Percentiles rank a stretch among this genome's conserved stretches.
These are phyloP conservation scores for Nannochloropsis granulata DNA, from an alignment of 108 stramenopile genomes.

Conservation along the genomic window DNA sequence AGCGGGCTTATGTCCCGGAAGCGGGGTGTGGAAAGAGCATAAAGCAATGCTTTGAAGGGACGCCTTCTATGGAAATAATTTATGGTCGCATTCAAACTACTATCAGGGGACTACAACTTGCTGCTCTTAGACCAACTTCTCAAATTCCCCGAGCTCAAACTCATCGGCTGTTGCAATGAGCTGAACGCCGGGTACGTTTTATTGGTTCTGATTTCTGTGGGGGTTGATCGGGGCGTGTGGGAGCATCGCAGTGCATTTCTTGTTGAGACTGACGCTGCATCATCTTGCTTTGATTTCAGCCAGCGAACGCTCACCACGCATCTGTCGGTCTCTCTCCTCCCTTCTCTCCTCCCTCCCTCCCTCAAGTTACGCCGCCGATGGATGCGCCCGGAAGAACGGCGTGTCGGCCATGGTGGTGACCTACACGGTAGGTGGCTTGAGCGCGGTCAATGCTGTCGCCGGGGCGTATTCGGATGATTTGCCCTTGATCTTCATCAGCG, in stretches of 20 bases:
- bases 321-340: no score
- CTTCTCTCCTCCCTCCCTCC: not conserved
- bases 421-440: not conserved
- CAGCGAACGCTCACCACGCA: no score
- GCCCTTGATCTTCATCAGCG: not conserved
- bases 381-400: not conserved
- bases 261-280: no score
- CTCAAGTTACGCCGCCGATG: not conserved
- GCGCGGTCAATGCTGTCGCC: conserved; percentile 5
- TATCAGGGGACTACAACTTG: not conserved
- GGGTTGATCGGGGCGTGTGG: no score
- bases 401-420: not conserved
- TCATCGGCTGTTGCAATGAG: conserved; percentile 10
- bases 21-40: no score
- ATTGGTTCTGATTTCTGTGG: no score
- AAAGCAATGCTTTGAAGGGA: no score
- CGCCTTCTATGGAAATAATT: no score
- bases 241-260: no score
- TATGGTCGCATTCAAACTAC: no score
- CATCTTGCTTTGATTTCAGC: no score
- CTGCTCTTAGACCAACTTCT: not conserved
- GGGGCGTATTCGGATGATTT: conserved; percentile 5
- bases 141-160: not conserved
- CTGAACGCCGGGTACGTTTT: conserved; percentile 9
- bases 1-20: no score